Percentiles rank a stretch among this genome's conserved stretches.
Evolutionary conservation across 495 filamentous ascomycete genomes (phyloP).

Genomic region (Parathielavia appendiculata): DNA sequence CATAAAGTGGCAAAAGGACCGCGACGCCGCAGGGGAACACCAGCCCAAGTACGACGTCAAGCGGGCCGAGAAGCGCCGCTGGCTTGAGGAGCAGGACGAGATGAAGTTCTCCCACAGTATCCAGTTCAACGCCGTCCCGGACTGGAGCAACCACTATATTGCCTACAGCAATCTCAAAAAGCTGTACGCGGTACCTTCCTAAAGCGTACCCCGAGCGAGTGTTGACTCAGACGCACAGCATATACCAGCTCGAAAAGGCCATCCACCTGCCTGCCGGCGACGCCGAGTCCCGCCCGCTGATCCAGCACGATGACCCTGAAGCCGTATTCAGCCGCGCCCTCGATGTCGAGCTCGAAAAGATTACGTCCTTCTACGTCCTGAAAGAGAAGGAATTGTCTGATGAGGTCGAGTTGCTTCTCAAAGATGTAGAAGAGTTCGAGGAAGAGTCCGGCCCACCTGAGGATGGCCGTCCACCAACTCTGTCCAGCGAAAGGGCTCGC

Average conservation of each 20-base stretch:
- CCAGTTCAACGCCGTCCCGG: constrained; percentile 98
- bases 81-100: constrained; percentile 63
- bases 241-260: constrained; percentile 87
- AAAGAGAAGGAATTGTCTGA: constrained; percentile 83
- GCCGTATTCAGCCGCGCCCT: constrained; percentile 70
- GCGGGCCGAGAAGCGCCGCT: constrained; percentile 47
- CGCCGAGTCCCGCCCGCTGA: constrained; percentile 77
- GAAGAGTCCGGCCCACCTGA: constrained; percentile 48
- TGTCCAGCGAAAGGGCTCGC: constrained; percentile 16
- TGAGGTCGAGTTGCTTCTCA: constrained; percentile 69
- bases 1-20: constrained; percentile 8
- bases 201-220: neutral
- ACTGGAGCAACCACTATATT: constrained; percentile 97
- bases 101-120: constrained; percentile 99
- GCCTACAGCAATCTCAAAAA: constrained; percentile 99
- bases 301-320: constrained; percentile 68
- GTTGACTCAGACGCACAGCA: constrained; percentile 47
- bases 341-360: constrained; percentile 88
- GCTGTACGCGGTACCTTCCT: constrained; percentile 58
- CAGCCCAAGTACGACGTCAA: constrained; percentile 30
- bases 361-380: constrained; percentile 78
- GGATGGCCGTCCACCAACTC: constrained; percentile 32
- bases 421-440: constrained; percentile 68
- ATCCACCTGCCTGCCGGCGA: constrained; percentile 57
- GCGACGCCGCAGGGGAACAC: constrained; percentile 11